Percentiles rank a stretch among this genome's conserved stretches.
phyloP scores from a whole-genome alignment of 2,329 filamentous ascomycete species.

The Thielaviopsis punctulata region DNA sequence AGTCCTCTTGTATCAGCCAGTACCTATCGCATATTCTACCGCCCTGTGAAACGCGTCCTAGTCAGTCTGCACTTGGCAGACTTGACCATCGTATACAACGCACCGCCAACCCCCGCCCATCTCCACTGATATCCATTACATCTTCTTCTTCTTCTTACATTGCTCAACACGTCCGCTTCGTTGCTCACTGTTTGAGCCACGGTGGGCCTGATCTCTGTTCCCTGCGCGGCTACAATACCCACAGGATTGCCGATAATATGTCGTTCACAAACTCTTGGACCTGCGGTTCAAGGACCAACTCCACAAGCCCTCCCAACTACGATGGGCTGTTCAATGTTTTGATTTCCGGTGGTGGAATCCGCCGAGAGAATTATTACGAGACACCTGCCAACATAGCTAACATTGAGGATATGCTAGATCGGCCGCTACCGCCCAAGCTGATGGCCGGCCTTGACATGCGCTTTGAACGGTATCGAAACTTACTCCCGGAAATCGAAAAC shows the following conservation, averaged over 20 bases:
- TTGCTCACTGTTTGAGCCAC: background rate
- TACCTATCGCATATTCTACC: no score
- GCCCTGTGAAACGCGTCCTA: background rate
- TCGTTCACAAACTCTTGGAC: background rate
- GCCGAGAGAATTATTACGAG: no score
- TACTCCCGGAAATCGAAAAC: background rate
- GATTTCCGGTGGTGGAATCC: background rate
- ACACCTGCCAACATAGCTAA: background rate
- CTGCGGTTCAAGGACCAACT: no score
- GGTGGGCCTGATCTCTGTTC: background rate
- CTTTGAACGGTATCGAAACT: background rate
- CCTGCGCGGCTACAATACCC: background rate
- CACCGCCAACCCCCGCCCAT: background rate
- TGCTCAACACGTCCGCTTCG: background rate
- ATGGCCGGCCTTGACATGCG: background rate
- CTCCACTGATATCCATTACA: background rate
- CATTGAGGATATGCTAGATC: background rate
- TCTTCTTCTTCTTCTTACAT: background rate
- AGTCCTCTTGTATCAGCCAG: no score
- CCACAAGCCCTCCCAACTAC: background rate
- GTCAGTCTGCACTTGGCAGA: background rate
- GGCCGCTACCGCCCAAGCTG: background rate
- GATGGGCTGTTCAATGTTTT: background rate
- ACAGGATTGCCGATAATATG: background rate
- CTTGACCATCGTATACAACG: background rate